phyloP scores from a whole-genome alignment of 2,329 filamentous ascomycete genomes.

The Penicillium psychrosexuale region DNA sequence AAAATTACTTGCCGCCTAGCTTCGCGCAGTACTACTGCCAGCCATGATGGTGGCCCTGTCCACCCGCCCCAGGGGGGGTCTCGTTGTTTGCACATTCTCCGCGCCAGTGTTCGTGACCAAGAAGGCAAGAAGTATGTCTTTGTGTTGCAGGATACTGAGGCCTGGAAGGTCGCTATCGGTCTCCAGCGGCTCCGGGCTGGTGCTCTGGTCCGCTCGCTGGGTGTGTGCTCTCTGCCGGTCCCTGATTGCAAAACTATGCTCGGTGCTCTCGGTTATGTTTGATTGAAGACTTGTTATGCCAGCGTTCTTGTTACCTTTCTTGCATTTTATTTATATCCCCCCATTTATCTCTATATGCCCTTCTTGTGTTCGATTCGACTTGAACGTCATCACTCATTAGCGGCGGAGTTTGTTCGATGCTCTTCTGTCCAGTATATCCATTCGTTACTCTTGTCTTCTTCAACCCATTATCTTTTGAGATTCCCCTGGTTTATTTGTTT shows the following conservation, averaged over 20 bases:
- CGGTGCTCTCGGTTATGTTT: constrained; percentile 40
- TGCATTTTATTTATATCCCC: constrained; percentile 2
- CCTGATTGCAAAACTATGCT: constrained; percentile 44
- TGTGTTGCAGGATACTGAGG: constrained; percentile 57
- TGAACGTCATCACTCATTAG: constrained; percentile 22
- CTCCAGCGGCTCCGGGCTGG: constrained; percentile 56
- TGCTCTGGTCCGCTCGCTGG: constrained; percentile 54
- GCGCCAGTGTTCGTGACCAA: constrained; percentile 57
- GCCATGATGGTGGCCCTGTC: constrained; percentile 28
- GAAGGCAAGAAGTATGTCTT: constrained; percentile 63
- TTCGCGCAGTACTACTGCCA: constrained; percentile 26
- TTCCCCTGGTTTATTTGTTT: constrained; percentile 16
- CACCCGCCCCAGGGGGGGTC: constrained; percentile 37
- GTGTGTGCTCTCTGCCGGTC: constrained; percentile 51
- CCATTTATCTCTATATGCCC: background rate
- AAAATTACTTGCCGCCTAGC: constrained; percentile 60
- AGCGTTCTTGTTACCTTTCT: constrained; percentile 2
- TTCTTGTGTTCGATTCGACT: constrained; percentile 3
- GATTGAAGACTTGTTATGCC: constrained; percentile 6
- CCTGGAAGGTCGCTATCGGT: constrained; percentile 61
- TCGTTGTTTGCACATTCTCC: constrained; percentile 53
- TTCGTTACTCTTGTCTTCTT: constrained; percentile 16
- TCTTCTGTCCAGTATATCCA: constrained; percentile 21
- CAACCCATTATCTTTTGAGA: constrained; percentile 17
- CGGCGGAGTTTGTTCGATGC: constrained; percentile 27